phyloP scores from a whole-genome alignment of 2,329 filamentous ascomycete genomes.

The Trichoderma simmonsii region DNA sequence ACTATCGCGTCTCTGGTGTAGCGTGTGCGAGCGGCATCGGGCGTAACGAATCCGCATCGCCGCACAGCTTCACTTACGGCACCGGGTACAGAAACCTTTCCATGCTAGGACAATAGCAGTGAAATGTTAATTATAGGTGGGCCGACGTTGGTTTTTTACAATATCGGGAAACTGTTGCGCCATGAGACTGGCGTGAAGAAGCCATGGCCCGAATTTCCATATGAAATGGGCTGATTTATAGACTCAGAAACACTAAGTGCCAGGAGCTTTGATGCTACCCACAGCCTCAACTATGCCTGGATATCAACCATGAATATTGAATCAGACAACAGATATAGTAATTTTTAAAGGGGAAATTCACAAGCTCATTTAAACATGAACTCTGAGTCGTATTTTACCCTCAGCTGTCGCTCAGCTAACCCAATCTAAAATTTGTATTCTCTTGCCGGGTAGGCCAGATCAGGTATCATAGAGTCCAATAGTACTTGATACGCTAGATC shows the following conservation, averaged over 20 bases:
- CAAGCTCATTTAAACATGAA: not conserved
- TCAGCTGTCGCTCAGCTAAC: not conserved
- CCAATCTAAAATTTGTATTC: not conserved
- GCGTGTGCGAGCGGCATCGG: conserved; percentile 8
- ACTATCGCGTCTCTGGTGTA: not conserved
- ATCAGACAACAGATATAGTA: not conserved
- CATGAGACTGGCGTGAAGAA: not conserved
- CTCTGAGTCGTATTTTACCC: rapidly evolving
- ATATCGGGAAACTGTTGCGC: not conserved
- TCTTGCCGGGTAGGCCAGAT: not conserved
- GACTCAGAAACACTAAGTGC: not conserved
- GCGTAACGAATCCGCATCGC: not conserved
- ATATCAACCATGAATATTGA: not conserved
- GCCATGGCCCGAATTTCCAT: not conserved
- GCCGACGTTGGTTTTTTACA: not conserved
- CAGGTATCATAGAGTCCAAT: not conserved
- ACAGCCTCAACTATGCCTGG: not conserved
- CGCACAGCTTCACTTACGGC: not conserved
- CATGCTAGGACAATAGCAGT: not conserved
- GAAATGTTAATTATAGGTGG: not conserved
- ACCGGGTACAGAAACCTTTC: not conserved
- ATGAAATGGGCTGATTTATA: not conserved
- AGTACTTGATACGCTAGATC: not conserved
- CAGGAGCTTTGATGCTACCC: not conserved
- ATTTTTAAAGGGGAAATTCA: not conserved